Evolutionary conservation across 2,329 filamentous ascomycete genomes (phyloP).

Genomic region (Fusarium globosum): DNA sequence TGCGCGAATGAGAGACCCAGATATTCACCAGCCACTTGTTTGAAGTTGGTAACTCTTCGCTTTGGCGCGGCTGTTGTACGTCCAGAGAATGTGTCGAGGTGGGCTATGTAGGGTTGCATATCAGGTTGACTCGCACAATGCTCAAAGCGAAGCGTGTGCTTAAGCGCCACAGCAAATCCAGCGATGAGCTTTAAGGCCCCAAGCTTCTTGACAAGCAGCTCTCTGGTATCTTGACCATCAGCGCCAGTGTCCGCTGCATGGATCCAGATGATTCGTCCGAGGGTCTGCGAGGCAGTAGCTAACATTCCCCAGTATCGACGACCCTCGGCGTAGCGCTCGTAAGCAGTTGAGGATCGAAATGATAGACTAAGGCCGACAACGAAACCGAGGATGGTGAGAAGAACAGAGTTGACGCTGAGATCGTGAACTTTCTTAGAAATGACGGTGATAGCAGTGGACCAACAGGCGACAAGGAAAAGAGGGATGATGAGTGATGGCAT

Average conservation of each 20-base stretch:
- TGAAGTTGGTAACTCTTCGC: constrained; percentile 54
- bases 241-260: constrained; percentile 70
- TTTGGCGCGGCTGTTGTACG: constrained; percentile 57
- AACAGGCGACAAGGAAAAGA: constrained; percentile 68
- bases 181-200: constrained; percentile 81
- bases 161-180: constrained; percentile 79
- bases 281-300: constrained; percentile 70
- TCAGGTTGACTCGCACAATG: constrained; percentile 82
- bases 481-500: constrained; percentile 80
- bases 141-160: constrained; percentile 86
- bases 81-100: constrained; percentile 77
- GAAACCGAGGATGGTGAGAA: constrained; percentile 83
- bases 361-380: constrained; percentile 81
- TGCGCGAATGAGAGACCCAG: constrained; percentile 80
- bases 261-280: constrained; percentile 86
- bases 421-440: constrained; percentile 61
- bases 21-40: constrained; percentile 76
- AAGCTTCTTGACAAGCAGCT: constrained; percentile 76
- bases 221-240: constrained; percentile 64
- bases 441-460: constrained; percentile 73
- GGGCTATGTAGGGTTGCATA: constrained; percentile 73
- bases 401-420: constrained; percentile 53
- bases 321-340: constrained; percentile 76
- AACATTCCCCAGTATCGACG: constrained; percentile 71
- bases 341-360: constrained; percentile 80